Base-by-base conservation (phyloP, 208 protist species). In the Novymonas esmeraldas region DNA sequence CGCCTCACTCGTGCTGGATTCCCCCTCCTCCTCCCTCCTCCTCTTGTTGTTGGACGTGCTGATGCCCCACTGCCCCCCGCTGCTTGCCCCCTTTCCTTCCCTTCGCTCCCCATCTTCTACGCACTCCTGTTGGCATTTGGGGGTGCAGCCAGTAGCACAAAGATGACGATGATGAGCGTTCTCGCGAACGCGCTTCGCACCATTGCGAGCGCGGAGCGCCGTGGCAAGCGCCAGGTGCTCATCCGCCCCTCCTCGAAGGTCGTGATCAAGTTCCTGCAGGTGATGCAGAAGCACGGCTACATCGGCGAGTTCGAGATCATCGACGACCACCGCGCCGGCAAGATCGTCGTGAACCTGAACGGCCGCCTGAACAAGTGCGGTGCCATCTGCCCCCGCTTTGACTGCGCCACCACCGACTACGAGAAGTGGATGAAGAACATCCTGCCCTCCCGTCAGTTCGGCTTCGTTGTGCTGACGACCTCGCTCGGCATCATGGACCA, bases 211-310 rank as follows among this genome's bases (percentile, higher is more conserved):
- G 99, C 99, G 42, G 99, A 99, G 94, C 94, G 94, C 76, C 87
- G 93, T 65, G 99, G 99, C 79, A 99, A 99, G 95, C 95, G 99
- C 71, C 99, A 99, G 90, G 99, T 99, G 50, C 84, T 99, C 36
- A 91, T 99, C 84, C 89, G 99, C 77, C 99, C 99, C 51, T 95
- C 85, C 57, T 99, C 98, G 70, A 99, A 99, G 92, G 99, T 99
- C 64, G 94, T 99, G 70, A 87, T 99, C 75, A 99, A 99, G 85
- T 99, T 99, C 92, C 92, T 99, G 60, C 87, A 96, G 70, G 98
- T 99, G 65, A 99, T 99, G 99, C 98, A 99, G 97, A 99, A 99
- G 90, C 99, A 99, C 90, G 98, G 98, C 87, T 99, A 99, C 97
- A 99, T 99, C 90, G 98, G 98, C 67, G 99, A 99, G 82, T 99